Evolutionary conservation across 2,329 filamentous ascomycete genomes (phyloP), one percentile per base, ranked within the genome.

Genomic region (Talaromyces atroroseus): DNA sequence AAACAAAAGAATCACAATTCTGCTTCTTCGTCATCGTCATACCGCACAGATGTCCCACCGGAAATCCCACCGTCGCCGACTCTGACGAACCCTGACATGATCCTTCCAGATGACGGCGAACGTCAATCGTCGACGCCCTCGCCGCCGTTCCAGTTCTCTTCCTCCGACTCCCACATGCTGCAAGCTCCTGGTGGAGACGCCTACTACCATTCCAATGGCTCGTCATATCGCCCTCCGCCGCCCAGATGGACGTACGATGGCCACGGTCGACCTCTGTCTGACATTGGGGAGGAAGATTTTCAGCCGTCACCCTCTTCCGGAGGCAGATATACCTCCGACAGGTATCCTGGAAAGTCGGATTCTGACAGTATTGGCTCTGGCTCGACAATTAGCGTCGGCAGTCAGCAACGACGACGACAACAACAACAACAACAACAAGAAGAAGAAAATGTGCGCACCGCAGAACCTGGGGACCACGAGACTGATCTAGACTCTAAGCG

Each of bases 21-120:
- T 32, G 2, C 29, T 8, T 12, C 29, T 3, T 36, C n/a, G n/a
- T n/a, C n/a, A n/a, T n/a, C n/a, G n/a, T n/a, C 40, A 10, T 24
- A 55, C 23, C 56, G 48, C 42, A 45, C 32, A 6, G 56, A 58
- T 44, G 52, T 57, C 49, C 50, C 54, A 23, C 23, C 32, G 6
- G 58, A 60, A 38, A 48, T 66, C 45, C 85, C 88, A 61, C 84
- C 84, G 12, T 95, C 90, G 58, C 92, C 92, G 48, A 95, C 92
- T 2, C 78, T 96, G 66, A 95, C 90, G 56, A 95, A 96, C 71
- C 90, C 91, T 52, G 92, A 95, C 71, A 92, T 96, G 90, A 95
- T 96, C 65, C 77, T 96, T 52, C 92, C 92, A 59, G 85, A 86
- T 66, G 82, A 84, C 62, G 80, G 79, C 60, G 70, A 72, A 59